Evolutionary conservation across 441 rosid species (phyloP).

Genomic region (Gossypium lobatum): DNA sequence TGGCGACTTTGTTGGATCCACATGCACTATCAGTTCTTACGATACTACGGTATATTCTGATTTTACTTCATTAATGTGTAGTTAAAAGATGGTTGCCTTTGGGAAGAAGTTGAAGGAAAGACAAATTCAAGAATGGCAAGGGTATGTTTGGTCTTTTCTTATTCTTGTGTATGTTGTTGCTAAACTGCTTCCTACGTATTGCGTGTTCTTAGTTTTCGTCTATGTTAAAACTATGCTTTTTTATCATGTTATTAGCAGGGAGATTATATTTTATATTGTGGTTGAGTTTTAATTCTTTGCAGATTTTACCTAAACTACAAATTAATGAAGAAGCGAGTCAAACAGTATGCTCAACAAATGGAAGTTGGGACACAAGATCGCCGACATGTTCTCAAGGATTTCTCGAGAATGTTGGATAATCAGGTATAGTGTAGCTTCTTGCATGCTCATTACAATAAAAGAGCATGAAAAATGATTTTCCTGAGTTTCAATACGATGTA

Average conservation of each 20-base stretch:
- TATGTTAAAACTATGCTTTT: not conserved
- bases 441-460: not conserved
- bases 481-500: not conserved
- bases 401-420: constrained; percentile 91
- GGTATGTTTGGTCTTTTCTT: constrained; percentile 34
- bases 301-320: constrained; percentile 94
- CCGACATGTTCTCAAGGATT: constrained; percentile 91
- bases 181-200: not conserved
- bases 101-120: constrained; percentile 93
- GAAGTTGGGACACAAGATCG: constrained; percentile 69
- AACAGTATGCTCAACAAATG: constrained; percentile 78
- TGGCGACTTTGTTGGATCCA: not conserved
- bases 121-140: constrained; percentile 84
- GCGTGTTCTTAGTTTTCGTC: not conserved
- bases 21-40: not conserved
- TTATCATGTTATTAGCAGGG: not conserved
- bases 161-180: not conserved
- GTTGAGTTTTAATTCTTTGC: constrained; percentile 10
- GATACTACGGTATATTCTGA: not conserved
- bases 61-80: constrained; percentile 14
- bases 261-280: not conserved
- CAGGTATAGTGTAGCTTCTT: constrained; percentile 39
- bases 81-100: constrained; percentile 85
- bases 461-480: constrained; percentile 5
- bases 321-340: constrained; percentile 91